Evolutionary conservation across 768 basidiomycete genomes (phyloP).

Genomic region (Gyrodon lividus): DNA sequence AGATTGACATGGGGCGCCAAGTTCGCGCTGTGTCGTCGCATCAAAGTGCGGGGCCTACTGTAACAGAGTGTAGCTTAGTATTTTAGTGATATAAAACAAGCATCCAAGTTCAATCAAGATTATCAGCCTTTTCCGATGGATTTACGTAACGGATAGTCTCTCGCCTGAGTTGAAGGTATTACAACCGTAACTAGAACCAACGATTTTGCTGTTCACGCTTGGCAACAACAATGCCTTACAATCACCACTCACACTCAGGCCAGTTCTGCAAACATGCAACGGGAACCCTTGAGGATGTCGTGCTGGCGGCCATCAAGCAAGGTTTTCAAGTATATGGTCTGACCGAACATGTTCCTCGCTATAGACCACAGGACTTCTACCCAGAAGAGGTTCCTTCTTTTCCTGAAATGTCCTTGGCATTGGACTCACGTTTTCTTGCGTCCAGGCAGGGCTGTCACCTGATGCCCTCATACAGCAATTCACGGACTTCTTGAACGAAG

Average conservation of each 20-base stretch:
- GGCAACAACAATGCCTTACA: conserved; percentile 55
- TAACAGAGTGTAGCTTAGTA: not conserved
- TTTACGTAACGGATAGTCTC: conserved; percentile 1
- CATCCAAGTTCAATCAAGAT: not conserved
- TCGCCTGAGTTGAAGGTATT: too few species aligned
- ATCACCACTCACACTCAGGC: conserved; percentile 91
- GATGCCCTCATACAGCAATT: conserved; percentile 63
- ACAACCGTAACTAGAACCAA: too few species aligned
- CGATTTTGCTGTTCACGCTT: conserved; percentile 1
- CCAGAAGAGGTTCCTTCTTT: conserved; percentile 81
- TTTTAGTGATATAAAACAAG: not conserved
- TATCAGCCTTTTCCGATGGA: not conserved
- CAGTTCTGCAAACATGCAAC: conserved; percentile 91
- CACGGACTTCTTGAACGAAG: conserved; percentile 70
- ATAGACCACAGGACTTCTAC: conserved; percentile 78
- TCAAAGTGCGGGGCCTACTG: conserved; percentile 24
- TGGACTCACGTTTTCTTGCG: conserved; percentile 14
- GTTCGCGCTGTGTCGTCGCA: conserved; percentile 11
- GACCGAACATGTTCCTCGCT: conserved; percentile 92
- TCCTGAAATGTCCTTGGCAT: conserved; percentile 5
- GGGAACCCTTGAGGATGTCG: conserved; percentile 78
- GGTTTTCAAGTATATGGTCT: conserved; percentile 83
- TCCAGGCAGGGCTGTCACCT: conserved; percentile 55
- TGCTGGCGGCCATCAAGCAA: conserved; percentile 73
- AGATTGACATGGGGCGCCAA: conserved; percentile 10